phyloP scores from a whole-genome alignment of 306 rosid species.

The Inga oerstediana region DNA sequence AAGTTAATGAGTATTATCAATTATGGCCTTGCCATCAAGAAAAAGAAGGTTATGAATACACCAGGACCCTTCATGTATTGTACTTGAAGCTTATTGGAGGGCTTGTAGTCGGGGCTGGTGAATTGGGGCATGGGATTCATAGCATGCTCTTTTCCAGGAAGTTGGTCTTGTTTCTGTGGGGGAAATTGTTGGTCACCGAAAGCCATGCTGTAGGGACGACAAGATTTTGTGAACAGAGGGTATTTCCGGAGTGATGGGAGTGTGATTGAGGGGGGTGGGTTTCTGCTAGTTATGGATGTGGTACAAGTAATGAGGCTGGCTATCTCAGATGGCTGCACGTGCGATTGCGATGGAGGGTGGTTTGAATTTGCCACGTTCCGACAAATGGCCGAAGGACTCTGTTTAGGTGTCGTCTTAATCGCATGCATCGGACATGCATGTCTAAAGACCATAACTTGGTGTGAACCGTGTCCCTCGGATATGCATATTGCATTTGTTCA shows the following conservation, averaged over 20 bases:
- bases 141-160: slow-evolving; percentile 78
- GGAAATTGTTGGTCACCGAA: slow-evolving; percentile 58
- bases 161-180: slow-evolving; percentile 60
- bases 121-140: slow-evolving; percentile 83
- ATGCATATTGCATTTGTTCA: neutral
- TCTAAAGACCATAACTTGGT: neutral
- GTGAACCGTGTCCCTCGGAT: neutral
- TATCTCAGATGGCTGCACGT: slow-evolving; percentile 4
- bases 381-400: slow-evolving; percentile 32
- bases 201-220: slow-evolving; percentile 57
- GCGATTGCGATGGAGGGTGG: neutral
- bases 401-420: slow-evolving; percentile 37
- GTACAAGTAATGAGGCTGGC: slow-evolving; percentile 2
- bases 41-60: neutral
- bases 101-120: slow-evolving; percentile 55
- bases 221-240: slow-evolving; percentile 4
- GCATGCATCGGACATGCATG: slow-evolving; percentile 46
- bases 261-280: slow-evolving; percentile 6
- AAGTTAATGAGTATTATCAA: neutral
- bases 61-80: neutral
- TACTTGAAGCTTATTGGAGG: slow-evolving; percentile 78
- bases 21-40: neutral
- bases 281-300: slow-evolving; percentile 12
- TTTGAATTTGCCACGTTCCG: slow-evolving; percentile 34
- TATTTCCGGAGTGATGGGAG: slow-evolving; percentile 18